Conservation (phyloP, 2,329 filamentous ascomycete genomes). For the Aspergillus sp. region DNA sequence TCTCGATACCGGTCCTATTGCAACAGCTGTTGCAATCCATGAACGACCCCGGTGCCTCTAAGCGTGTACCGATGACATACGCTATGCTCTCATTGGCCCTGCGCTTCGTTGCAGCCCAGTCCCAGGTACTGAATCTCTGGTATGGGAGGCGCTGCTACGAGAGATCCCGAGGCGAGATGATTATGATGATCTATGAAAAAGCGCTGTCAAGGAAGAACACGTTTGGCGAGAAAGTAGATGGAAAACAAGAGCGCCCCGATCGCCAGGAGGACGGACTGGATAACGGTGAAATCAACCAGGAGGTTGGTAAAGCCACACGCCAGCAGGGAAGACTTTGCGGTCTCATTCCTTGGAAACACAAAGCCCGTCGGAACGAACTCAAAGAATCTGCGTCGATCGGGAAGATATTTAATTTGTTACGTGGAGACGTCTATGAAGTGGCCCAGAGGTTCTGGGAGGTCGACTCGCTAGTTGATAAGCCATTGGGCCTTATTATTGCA, state of each 20-base stretch:
- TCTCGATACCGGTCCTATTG: slow-evolving; percentile 59
- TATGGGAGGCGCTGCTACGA: slow-evolving; percentile 78
- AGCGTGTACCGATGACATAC: slow-evolving; percentile 54
- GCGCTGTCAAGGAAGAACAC: slow-evolving; percentile 57
- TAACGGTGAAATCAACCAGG: slow-evolving; percentile 6
- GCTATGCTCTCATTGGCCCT: slow-evolving; percentile 53
- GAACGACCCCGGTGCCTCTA: slow-evolving; percentile 42
- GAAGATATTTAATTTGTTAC: slow-evolving; percentile 82
- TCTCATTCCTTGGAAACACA: slow-evolving; percentile 14
- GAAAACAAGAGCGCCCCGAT: slow-evolving; percentile 15
- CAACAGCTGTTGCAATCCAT: slow-evolving; percentile 62
- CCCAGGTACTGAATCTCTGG: slow-evolving; percentile 63
- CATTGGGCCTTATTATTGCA: slow-evolving; percentile 65
- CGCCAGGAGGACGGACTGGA: slow-evolving; percentile 8
- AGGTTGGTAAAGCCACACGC: slow-evolving; percentile 9
- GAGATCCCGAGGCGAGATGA: slow-evolving; percentile 72
- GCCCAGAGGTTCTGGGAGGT: slow-evolving; percentile 71
- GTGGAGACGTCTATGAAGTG: slow-evolving; percentile 40
- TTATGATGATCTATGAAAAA: slow-evolving; percentile 77
- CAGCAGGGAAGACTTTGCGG: slow-evolving; percentile 19
- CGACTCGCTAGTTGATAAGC: slow-evolving; percentile 62
- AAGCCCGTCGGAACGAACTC: slow-evolving; percentile 17
- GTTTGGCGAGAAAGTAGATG: slow-evolving; percentile 25
- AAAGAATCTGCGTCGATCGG: slow-evolving; percentile 67
- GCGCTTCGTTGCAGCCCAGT: slow-evolving; percentile 55